A percentile compares a stretch with the other conserved stretches of the same genome.
These are phyloP conservation scores for Podospora comata DNA, from an alignment of 495 filamentous ascomycete species.

Conservation along the genomic window DNA sequence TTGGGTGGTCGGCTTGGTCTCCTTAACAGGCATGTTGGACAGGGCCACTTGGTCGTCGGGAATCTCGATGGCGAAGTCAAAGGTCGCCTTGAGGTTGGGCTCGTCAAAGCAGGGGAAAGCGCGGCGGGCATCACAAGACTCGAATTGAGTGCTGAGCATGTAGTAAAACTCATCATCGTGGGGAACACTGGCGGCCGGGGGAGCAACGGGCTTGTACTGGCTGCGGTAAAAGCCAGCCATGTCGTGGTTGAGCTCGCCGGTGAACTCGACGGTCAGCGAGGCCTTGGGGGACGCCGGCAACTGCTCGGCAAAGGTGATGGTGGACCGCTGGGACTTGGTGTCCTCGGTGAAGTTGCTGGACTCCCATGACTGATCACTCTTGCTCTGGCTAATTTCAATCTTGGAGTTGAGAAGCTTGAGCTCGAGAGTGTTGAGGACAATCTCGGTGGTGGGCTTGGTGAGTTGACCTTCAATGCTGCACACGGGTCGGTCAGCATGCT, in stretches of 20 bases:
- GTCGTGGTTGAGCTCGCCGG: conserved; percentile 83
- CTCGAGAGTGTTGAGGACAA: conserved; percentile 71
- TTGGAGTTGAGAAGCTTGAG: conserved; percentile 58
- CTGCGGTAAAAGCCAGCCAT: conserved; percentile 97
- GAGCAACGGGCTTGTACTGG: conserved; percentile 78
- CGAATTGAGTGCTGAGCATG: conserved; percentile 97
- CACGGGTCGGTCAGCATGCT: not conserved
- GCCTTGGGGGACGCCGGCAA: conserved; percentile 60
- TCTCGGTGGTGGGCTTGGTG: conserved; percentile 59
- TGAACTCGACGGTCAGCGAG: conserved; percentile 69
- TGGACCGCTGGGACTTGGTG: conserved; percentile 72
- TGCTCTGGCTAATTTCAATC: conserved; percentile 43
- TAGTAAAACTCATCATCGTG: conserved; percentile 77
- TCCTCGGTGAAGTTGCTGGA: conserved; percentile 71
- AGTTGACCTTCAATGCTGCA: conserved; percentile 54
- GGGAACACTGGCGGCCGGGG: conserved; percentile 67
- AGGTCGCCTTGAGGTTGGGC: conserved; percentile 92
- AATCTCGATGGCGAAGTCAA: conserved; percentile 87
- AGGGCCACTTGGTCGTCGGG: conserved; percentile 82
- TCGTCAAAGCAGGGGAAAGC: conserved; percentile 98
- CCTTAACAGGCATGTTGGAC: conserved; percentile 89
- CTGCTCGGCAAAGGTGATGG: conserved; percentile 66
- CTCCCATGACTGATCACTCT: conserved; percentile 51
- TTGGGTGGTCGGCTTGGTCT: conserved; percentile 54
- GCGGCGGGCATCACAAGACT: conserved; percentile 88